phyloP scores from a whole-genome alignment of 306 rosid species.

The Prosopis cineraria region DNA sequence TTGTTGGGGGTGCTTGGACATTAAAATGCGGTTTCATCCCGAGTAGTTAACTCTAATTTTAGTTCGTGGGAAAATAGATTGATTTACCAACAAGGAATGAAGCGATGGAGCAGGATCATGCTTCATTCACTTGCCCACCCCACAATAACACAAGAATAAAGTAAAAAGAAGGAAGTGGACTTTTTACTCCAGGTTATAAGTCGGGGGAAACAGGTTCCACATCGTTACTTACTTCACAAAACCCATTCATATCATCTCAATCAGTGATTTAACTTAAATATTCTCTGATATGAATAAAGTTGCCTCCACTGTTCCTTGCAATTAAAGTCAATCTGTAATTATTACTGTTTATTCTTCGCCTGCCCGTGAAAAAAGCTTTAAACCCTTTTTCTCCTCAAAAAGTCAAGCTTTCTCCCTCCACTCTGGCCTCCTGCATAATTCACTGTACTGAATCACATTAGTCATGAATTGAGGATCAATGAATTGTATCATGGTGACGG shows the following conservation, averaged over 20 bases:
- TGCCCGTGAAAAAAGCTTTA: no score
- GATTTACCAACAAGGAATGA: neutral
- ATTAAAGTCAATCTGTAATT: slow-evolving; percentile 38
- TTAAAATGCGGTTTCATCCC: neutral
- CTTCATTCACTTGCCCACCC: slow-evolving; percentile 9
- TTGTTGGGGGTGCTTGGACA: no score
- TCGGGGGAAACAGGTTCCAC: slow-evolving; percentile 15
- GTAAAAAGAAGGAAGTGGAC: neutral
- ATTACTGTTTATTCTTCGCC: slow-evolving; percentile 24
- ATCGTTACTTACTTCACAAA: slow-evolving; percentile 22
- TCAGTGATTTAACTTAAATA: slow-evolving; percentile 5
- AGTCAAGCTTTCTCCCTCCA: slow-evolving; percentile 5
- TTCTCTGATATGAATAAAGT: slow-evolving; percentile 23
- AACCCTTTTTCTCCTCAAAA: neutral
- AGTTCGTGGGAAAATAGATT: neutral
- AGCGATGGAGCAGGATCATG: neutral
- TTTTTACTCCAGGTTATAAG: neutral
- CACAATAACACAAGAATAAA: neutral
- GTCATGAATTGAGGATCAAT: neutral
- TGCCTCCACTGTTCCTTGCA: slow-evolving; percentile 28
- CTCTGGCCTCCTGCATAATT: neutral
- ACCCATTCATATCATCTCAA: slow-evolving; percentile 20
- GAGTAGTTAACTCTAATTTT: neutral
- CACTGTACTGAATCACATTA: neutral
- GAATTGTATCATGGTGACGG: neutral